Base-by-base conservation (phyloP, 164 flowering plant genomes). In the Santalum album region DNA sequence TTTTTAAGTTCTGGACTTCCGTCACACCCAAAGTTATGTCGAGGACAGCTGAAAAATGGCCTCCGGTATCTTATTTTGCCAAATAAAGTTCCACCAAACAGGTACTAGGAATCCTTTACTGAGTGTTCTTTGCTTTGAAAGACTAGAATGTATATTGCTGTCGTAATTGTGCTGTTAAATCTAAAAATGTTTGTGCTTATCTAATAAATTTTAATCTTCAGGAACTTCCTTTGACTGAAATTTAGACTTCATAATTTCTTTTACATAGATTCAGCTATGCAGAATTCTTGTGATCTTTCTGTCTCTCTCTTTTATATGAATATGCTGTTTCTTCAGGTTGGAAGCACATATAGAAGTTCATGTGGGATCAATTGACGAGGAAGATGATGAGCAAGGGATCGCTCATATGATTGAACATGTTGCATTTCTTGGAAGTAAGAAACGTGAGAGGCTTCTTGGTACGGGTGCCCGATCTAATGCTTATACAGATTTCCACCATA, bases 381-480 rank as follows among this genome's bases (percentile, higher is more conserved):
- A 87, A 69, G 99, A 94, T 24, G 99, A 94, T 70, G 99, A 94
- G 69, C 99, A 94, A 69, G 99, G 99, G 56, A 85, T 94, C 66
- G 99, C 99, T 14, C 99, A 94, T 69, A 94, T 94, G 99, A 94
- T 94, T 69, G 99, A 94, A 66, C 99, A 94, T 72, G 99, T 94
- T 57, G 97, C 97, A 54, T 94, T 94, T 65, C 84, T 94, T 64
- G 99, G 99, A 61, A 94, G 99, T 70, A 94, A 94, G 75, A 94
- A 94, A 71, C 94, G 99, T 68, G 99, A 94, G 70, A 83, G 86
- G 64, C 95, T 94, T 69, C 87, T 94, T 50, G 97, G 96, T 24
- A 89, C 97, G 14, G 99, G 99, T 25, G 96, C 99, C 29, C 77
- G 97, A n/a, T 94, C 99, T 53, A 94, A 94, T 81, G 99, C 99